Percentiles rank a stretch among this genome's conserved stretches.
Conservation (phyloP, 2,329 filamentous ascomycete species). For the Calonectria naviculata region DNA sequence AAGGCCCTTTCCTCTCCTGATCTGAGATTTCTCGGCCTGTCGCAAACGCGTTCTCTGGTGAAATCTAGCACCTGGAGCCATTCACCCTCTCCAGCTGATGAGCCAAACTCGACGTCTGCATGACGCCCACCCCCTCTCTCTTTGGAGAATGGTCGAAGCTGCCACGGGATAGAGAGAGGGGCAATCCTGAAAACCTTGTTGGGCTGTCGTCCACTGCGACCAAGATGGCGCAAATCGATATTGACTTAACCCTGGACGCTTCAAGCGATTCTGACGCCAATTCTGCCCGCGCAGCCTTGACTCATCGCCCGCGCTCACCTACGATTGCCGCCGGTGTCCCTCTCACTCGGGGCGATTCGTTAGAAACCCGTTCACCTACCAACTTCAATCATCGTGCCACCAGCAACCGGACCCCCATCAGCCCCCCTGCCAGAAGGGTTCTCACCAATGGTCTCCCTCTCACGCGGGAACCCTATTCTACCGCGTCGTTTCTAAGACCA, state of each 20-base stretch:
- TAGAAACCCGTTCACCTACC: constrained; percentile 13
- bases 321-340: not conserved
- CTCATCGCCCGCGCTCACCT: not conserved
- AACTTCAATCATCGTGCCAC: constrained; percentile 11
- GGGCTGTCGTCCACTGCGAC: constrained; percentile 28
- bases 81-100: constrained; percentile 8
- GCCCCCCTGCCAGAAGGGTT: constrained; percentile 42
- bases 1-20: not conserved
- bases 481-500: no score
- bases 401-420: constrained; percentile 36
- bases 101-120: constrained; percentile 2
- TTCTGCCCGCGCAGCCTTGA: not conserved
- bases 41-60: constrained; percentile 21
- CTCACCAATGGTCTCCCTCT: constrained; percentile 9
- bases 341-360: constrained; percentile 19
- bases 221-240: constrained; percentile 29
- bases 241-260: constrained; percentile 34
- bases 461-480: not conserved
- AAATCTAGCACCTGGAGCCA: not conserved
- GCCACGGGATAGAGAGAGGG: constrained; percentile 36
- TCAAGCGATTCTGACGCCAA: constrained; percentile 27
- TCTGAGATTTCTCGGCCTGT: constrained; percentile 4
- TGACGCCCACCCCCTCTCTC: constrained; percentile 11
- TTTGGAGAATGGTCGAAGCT: constrained; percentile 38
- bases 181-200: constrained; percentile 41